Evolutionary conservation across 306 rosid species (phyloP), one percentile per base, ranked within the genome.

Genomic region (Mucuna pruriens): DNA sequence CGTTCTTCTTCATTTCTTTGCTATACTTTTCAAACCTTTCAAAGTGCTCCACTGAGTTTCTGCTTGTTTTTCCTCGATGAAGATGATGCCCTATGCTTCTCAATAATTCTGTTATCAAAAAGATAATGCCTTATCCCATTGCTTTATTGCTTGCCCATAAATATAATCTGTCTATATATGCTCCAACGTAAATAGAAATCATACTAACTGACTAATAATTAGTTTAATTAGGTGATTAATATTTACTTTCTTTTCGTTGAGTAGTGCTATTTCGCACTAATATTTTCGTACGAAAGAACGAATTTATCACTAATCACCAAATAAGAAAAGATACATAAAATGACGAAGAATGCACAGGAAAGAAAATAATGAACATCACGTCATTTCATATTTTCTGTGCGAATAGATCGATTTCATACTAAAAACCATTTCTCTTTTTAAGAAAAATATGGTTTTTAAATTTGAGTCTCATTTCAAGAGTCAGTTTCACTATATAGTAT

Each of bases 1-100:
- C 67, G 61, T 65, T 66, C 58, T 72, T 19, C 74, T 38, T 62
- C 58, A 33, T 38, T 22, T 13, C 49, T 75, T 57, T 23, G 38
- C 73, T 31, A 22, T 45, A 55, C 55, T 26, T 55, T 82, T 54
- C 54, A 81, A 75, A 66, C 81, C 80, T 39, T 38, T 81, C 81
- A 77, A 80, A 72, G 58, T 80, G 80, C 54, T 79, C 73, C 83
- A 58, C 74, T 73, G 23, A 79, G 40, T 61, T 62, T 36, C 29
- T 5, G 70, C 69, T 80, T 76, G 65, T 51, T 76, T 75, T 76
- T 82, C 71, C 81, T 80, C 33, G 1, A 82, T 83, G 79, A 82
- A 76, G 82, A 75, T 85, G 39, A 77, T 85, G 83, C 46, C 73
- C 65, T 66, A 45, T 77, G 76, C 64, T 70, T 80, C 33, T 71